These are phyloP conservation scores for Bertia moriformis DNA, from an alignment of 2,329 filamentous ascomycete species.

Conservation along the genomic window DNA sequence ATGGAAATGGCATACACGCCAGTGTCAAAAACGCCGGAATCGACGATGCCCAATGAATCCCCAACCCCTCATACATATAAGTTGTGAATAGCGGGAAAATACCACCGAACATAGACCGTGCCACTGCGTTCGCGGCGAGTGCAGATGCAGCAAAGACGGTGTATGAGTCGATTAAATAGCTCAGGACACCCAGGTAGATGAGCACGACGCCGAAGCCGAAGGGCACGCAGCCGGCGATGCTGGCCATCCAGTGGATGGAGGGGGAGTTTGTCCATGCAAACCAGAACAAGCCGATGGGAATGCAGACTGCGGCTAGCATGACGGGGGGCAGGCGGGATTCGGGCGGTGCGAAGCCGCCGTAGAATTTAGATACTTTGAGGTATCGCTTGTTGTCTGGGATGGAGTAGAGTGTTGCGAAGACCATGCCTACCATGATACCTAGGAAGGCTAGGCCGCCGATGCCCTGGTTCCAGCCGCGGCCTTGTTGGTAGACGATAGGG, in stretches of 20 bases:
- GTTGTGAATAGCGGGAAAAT: constrained; percentile 29
- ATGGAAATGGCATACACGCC: constrained; percentile 24
- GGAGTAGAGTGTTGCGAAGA: too few relatives aligned
- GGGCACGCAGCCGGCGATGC: constrained; percentile 24
- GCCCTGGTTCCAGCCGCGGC: constrained; percentile 30
- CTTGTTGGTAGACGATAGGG: constrained; percentile 35
- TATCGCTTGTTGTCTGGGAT: constrained; percentile 24
- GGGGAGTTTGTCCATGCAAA: constrained; percentile 41
- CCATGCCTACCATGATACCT: constrained; percentile 42
- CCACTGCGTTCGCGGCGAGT: constrained; percentile 22
- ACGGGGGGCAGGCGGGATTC: constrained; percentile 36
- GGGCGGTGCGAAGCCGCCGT: constrained; percentile 41
- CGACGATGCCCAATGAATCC: constrained; percentile 27
- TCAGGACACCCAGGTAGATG: constrained; percentile 18
- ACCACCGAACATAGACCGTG: constrained; percentile 27
- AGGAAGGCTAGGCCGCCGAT: constrained; percentile 38
- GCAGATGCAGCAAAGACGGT: constrained; percentile 16
- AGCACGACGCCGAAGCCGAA: constrained; percentile 21
- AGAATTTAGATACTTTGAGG: constrained; percentile 19
- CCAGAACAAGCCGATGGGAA: constrained; percentile 43
- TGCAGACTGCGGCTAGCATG: constrained; percentile 28
- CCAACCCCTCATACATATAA: constrained; percentile 23
- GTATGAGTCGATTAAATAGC: constrained; percentile 18
- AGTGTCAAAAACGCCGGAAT: constrained; percentile 28
- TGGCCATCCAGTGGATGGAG: constrained; percentile 14